Evolutionary conservation across 176 grass and related monocot species (phyloP).

Genomic region (Triticum turgidum): DNA sequence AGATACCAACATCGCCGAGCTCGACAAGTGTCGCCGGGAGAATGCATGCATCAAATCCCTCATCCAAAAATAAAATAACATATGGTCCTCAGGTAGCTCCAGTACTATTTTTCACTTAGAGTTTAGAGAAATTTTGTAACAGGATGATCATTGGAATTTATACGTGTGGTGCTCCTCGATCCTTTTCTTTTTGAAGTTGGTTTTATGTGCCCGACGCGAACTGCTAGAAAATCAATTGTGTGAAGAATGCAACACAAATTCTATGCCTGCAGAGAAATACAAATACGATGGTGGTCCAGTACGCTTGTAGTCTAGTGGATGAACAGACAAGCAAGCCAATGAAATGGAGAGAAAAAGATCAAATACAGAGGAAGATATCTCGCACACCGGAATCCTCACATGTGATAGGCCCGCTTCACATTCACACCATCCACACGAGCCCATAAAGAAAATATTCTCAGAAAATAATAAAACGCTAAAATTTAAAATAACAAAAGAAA

Average conservation of each 20-base stretch:
- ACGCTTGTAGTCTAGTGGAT: background rate
- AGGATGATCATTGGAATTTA: background rate
- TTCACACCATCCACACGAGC: background rate
- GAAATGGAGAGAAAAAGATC: background rate
- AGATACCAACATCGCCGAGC: background rate
- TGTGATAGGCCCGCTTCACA: background rate
- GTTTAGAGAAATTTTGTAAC: background rate
- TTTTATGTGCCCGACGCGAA: background rate
- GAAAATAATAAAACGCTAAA: background rate
- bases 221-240: background rate
- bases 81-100: background rate
- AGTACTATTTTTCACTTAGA: background rate
- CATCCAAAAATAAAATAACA: background rate
- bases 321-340: conserved; percentile 7
- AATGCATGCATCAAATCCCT: too few species aligned
- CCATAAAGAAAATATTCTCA: background rate
- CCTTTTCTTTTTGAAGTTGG: background rate
- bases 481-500: background rate
- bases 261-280: background rate
- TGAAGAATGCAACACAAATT: background rate
- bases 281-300: background rate
- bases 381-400: background rate
- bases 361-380: background rate
- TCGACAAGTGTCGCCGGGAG: background rate
- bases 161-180: background rate